These are phyloP conservation scores for Thermothielavioides terrestris DNA, from an alignment of 495 filamentous ascomycete genomes.

Conservation along the genomic window DNA sequence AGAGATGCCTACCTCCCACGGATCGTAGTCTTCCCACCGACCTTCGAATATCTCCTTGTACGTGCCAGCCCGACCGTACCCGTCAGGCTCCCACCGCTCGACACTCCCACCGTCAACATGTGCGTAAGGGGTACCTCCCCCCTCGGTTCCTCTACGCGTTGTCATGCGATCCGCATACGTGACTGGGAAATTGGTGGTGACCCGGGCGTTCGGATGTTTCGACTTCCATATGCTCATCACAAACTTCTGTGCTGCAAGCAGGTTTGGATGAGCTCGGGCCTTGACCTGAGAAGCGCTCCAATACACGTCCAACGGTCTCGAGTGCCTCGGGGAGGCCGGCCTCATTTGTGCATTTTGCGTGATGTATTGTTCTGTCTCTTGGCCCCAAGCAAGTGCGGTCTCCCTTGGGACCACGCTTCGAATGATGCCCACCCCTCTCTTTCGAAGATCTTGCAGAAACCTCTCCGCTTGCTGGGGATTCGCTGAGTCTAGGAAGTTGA, in stretches of 20 bases:
- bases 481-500: conserved; percentile 50
- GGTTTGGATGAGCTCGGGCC: conserved; percentile 63
- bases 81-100: conserved; percentile 81
- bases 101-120: conserved; percentile 67
- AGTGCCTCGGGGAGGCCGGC: conserved; percentile 33
- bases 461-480: conserved; percentile 35
- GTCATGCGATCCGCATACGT: conserved; percentile 74
- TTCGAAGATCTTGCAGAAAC: conserved; percentile 41
- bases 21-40: conserved; percentile 72
- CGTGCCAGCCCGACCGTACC: conserved; percentile 59
- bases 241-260: conserved; percentile 65
- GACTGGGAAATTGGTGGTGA: conserved; percentile 54
- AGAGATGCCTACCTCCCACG: conserved; percentile 51
- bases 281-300: conserved; percentile 70
- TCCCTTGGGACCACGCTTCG: conserved; percentile 49
- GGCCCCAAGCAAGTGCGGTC: conserved; percentile 45
- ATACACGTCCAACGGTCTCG: conserved; percentile 72
- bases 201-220: conserved; percentile 49
- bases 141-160: conserved; percentile 37
- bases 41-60: conserved; percentile 66
- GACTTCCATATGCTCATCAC: conserved; percentile 72
- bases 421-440: conserved; percentile 54
- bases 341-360: conserved; percentile 41
- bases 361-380: conserved; percentile 48
- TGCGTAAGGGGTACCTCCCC: conserved; percentile 29